These are phyloP conservation scores for Podaxis sp. DNA, from an alignment of 768 basidiomycete species.

Conservation along the genomic window DNA sequence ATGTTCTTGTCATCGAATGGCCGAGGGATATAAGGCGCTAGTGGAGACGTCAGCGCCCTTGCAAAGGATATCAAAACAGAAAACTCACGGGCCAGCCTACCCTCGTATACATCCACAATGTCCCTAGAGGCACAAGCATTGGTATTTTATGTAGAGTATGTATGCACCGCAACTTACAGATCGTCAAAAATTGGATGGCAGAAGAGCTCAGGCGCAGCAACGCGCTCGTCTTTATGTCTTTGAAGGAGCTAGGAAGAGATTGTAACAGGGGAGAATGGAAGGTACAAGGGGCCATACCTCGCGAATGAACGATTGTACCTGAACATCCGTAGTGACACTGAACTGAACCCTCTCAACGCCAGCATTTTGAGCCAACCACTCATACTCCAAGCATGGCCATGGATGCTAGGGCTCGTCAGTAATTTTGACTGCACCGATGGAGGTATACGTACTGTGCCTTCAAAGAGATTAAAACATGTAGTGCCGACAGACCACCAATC, in stretches of 20 bases:
- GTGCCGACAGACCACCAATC: slow-evolving; percentile 19
- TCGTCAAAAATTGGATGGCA: slow-evolving; percentile 4
- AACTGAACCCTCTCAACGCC: neutral
- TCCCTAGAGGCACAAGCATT: neutral
- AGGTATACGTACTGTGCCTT: slow-evolving; percentile 16
- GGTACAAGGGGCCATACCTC: neutral
- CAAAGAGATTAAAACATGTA: slow-evolving; percentile 15
- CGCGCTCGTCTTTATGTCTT: neutral
- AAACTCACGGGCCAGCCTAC: slow-evolving; percentile 3
- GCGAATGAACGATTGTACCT: slow-evolving; percentile 3
- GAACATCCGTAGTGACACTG: neutral
- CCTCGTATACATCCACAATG: slow-evolving; percentile 1
- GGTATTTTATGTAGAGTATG: too few species aligned
- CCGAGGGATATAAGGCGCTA: slow-evolving; percentile 2
- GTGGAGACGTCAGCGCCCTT: neutral
- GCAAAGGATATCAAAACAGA: neutral
- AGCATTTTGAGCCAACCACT: slow-evolving; percentile 2
- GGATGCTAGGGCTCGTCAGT: neutral
- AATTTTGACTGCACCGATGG: neutral
- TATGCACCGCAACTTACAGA: neutral
- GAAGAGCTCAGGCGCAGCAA: neutral
- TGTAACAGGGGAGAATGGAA: neutral
- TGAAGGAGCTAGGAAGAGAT: neutral
- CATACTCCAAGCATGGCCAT: neutral
- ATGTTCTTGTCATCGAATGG: neutral